Conservation (phyloP, 2,329 filamentous ascomycete species). For the Diaporthe batatas region DNA sequence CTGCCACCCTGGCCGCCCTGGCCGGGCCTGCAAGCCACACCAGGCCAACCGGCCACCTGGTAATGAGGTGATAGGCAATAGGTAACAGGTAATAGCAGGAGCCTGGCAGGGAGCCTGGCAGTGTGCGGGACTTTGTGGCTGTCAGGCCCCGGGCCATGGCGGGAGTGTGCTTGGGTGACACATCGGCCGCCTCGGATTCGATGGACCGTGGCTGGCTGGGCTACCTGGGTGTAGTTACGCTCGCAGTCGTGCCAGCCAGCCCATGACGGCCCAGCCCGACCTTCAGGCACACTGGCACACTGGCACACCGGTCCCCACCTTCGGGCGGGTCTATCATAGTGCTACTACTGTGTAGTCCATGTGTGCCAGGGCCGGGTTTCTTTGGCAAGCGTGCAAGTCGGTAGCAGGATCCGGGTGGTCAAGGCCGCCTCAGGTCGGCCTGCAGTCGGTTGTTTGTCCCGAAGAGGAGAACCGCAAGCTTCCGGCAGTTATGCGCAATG, state of each 20-base stretch:
- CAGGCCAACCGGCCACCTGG: not conserved
- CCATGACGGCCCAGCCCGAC: constrained; percentile 20
- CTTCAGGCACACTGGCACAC: too few relatives aligned
- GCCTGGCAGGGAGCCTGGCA: not conserved
- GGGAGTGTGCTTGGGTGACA: constrained; percentile 31
- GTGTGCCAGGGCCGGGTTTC: constrained; percentile 17
- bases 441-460: not conserved
- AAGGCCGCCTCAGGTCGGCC: not conserved
- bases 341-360: too few relatives aligned
- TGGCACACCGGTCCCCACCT: too few relatives aligned
- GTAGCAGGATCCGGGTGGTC: constrained; percentile 27
- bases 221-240: too few relatives aligned
- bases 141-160: too few relatives aligned
- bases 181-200: constrained; percentile 28
- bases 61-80: not conserved
- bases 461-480: constrained; percentile 2
- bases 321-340: too few relatives aligned
- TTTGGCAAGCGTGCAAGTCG: constrained; percentile 20
- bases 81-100: too few relatives aligned
- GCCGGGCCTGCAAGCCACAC: too few relatives aligned
- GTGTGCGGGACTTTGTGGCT: too few relatives aligned
- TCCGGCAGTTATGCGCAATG: constrained; percentile 7
- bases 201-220: constrained; percentile 7
- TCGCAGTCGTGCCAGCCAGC: not conserved
- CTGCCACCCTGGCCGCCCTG: constrained; percentile 19